A percentile compares a stretch with the other conserved stretches of the same genome.
Conservation (phyloP, 805 yeast genomes). For the Metschnikowia bowlesiae region DNA sequence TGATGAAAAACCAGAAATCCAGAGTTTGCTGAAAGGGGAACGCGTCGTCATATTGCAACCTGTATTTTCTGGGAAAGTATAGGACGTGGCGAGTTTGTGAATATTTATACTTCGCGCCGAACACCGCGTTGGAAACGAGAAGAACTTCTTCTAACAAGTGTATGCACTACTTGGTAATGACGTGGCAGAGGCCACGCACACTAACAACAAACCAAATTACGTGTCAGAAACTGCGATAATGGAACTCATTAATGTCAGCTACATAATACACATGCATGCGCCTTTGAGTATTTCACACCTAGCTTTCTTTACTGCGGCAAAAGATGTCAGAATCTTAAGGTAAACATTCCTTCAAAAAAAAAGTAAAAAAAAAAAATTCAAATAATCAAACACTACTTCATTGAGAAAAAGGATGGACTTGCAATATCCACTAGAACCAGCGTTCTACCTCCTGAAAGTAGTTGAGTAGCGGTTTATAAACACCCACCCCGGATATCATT, state of each 20-base stretch:
- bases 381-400: background rate
- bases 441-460: background rate
- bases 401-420: background rate
- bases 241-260: background rate
- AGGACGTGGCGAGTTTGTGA: background rate
- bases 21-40: slow-evolving; percentile 12
- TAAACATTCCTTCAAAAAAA: background rate
- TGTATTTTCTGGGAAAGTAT: background rate
- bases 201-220: background rate
- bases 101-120: slow-evolving; percentile 5
- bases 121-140: slow-evolving; percentile 16
- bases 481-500: slow-evolving; percentile 4
- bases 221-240: slow-evolving; percentile 1
- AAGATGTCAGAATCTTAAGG: background rate
- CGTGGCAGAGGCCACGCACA: slow-evolving; percentile 14
- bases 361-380: background rate
- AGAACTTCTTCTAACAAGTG: slow-evolving; percentile 9
- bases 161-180: slow-evolving; percentile 13
- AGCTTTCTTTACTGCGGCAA: background rate
- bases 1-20: slow-evolving; percentile 27
- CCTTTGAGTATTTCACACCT: background rate
- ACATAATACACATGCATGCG: background rate
- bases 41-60: slow-evolving; percentile 6
- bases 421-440: background rate
- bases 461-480: background rate